Base-by-base conservation (phyloP, 306 rosid species). In the Rosa chinensis region DNA sequence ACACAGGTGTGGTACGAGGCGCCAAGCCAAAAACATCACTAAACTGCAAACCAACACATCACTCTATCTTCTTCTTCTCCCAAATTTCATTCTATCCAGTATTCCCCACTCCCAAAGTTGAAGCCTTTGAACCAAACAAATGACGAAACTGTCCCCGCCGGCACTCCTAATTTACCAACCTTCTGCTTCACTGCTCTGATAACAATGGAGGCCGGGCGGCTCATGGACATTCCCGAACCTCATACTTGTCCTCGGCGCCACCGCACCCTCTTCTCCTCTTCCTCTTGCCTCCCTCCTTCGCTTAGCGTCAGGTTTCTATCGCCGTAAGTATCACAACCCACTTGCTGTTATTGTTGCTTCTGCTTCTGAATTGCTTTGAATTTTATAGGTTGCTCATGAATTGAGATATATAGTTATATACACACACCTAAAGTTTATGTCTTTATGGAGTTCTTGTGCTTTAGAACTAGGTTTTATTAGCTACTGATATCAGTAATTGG, bases 181-280 rank as follows among this genome's bases (percentile, higher is more conserved):
- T 66, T 67, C 70, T 2, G 32, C 73, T 76, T 81, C 50, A 20
- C 78, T 69, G 35, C 76, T 53, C 84, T 62, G 85, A 82, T 17
- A 64, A 73, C 81, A 72, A 79, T 80, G 39, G 75, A 78, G 32
- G 59, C 70, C 58, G 35, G 40, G 75, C 77, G 84, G 48, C 75
- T 88, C 88, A 82, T 91, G 93, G 95, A 76, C 70, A 82, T 81
- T 72, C 66, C 88, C 71, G 88, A 88, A 72, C 80, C 88, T 86
- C 89, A 75, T 73, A 81, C 86, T 50, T 78, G 80, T 75, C 80
- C 79, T 72, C 32, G 83, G 75, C 83, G 83, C 81, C 89, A 84
- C 55, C 84, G 83, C 56, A 74, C 84, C 84, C 61, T 62, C 64
- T 64, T 62, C 35, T 44, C 42, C 70, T 79, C 73, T 78, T 58